Evolutionary conservation across 306 rosid genomes (phyloP).

Genomic region (Lathyrus oleraceus): DNA sequence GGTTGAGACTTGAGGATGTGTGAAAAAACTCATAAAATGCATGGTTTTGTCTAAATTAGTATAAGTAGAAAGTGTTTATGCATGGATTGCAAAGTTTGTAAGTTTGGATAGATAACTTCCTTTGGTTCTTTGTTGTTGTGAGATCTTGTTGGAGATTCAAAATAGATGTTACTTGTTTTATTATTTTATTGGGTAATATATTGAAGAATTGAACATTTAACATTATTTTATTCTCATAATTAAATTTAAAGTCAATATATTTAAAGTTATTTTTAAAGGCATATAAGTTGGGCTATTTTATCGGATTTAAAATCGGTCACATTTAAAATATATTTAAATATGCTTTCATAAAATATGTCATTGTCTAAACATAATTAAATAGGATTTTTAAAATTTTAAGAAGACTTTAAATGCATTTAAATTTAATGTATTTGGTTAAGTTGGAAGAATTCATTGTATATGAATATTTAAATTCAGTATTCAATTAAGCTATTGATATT

Average conservation of each 20-base stretch:
- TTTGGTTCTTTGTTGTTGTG: background rate
- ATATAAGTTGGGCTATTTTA: background rate
- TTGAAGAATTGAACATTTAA: background rate
- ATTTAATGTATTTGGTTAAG: too few relatives aligned
- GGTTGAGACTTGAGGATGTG: background rate
- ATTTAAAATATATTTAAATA: too few relatives aligned
- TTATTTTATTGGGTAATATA: background rate
- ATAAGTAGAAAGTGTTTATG: background rate
- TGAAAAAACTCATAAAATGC: background rate
- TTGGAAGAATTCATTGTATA: too few relatives aligned
- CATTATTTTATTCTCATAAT: background rate
- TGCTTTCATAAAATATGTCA: too few relatives aligned
- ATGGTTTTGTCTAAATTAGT: conserved; percentile 8
- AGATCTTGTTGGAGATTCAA: background rate
- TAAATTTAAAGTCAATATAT: background rate
- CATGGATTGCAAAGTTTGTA: background rate
- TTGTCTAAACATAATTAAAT: too few relatives aligned
- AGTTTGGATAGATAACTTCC: background rate
- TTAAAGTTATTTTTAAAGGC: too few relatives aligned
- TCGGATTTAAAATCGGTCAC: background rate
- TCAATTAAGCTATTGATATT: too few relatives aligned
- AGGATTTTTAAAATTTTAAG: too few relatives aligned
- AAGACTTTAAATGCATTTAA: too few relatives aligned
- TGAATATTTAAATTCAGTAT: too few relatives aligned
- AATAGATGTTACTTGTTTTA: conserved; percentile 2